Conservation (phyloP, 306 rosid species). For the Prunus fruticosa region DNA sequence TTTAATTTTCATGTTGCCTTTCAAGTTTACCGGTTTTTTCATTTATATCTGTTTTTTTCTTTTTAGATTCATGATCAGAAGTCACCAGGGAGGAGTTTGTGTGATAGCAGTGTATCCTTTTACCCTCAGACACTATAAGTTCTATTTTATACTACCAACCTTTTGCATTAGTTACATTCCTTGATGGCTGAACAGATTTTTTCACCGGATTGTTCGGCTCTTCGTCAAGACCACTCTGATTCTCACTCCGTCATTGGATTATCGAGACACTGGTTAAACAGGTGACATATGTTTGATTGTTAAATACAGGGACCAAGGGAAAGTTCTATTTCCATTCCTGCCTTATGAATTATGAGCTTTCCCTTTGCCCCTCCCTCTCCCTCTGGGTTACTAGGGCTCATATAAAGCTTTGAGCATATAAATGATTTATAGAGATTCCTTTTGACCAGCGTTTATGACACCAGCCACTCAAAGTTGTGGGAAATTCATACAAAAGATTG, state of each 20-base stretch:
- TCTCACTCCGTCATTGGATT: conserved; percentile 56
- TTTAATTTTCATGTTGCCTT: conserved; percentile 17
- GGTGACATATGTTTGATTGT: conserved; percentile 36
- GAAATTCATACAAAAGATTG: neutral
- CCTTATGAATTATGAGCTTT: neutral
- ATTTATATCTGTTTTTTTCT: conserved; percentile 20
- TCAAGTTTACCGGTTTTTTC: conserved; percentile 27
- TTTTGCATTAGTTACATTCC: conserved; percentile 35
- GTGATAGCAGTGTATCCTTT: conserved; percentile 70
- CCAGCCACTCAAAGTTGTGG: neutral
- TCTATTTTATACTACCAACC: conserved; percentile 8
- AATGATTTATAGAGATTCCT: neutral
- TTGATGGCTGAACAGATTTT: conserved; percentile 60
- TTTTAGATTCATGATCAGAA: conserved; percentile 72
- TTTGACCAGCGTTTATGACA: neutral
- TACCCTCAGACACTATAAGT: neutral
- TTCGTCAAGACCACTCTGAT: conserved; percentile 57
- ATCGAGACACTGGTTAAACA: conserved; percentile 71
- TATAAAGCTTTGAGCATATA: neutral
- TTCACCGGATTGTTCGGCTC: conserved; percentile 52
- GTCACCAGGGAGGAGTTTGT: conserved; percentile 53
- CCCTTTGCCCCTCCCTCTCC: neutral
- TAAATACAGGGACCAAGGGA: neutral
- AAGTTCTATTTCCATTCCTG: neutral
- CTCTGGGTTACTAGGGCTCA: neutral